A percentile compares a stretch with the other conserved stretches of the same genome.
Conservation (phyloP, 2,329 filamentous ascomycete species). For the Hypoxylon sp. region DNA sequence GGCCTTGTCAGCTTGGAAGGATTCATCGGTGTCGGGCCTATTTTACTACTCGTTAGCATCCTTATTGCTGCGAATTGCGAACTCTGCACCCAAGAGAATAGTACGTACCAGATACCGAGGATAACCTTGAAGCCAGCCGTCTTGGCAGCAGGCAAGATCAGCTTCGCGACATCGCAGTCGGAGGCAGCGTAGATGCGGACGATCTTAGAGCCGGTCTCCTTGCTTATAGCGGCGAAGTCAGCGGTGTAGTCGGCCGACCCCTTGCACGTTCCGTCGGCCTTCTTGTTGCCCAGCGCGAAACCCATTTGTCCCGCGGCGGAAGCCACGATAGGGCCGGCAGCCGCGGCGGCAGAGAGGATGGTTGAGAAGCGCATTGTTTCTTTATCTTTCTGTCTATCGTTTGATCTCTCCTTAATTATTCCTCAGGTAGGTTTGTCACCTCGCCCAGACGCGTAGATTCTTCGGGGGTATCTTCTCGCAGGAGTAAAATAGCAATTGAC, state of each 20-base stretch:
- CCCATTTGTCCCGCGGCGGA: constrained; percentile 65
- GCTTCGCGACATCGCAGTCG: constrained; percentile 75
- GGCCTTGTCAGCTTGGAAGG: constrained; percentile 72
- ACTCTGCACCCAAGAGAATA: not conserved
- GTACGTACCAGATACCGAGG: constrained; percentile 73
- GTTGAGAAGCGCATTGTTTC: constrained; percentile 59
- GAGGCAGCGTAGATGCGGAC: constrained; percentile 77
- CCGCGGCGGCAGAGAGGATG: constrained; percentile 49
- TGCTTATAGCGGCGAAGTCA: constrained; percentile 74
- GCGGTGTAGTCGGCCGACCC: constrained; percentile 71
- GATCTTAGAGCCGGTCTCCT: constrained; percentile 64
- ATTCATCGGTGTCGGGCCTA: constrained; percentile 68
- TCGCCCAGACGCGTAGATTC: constrained; percentile 18
- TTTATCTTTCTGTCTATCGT: constrained; percentile 44
- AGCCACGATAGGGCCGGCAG: constrained; percentile 54
- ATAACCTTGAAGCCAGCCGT: constrained; percentile 75
- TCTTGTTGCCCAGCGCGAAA: constrained; percentile 77
- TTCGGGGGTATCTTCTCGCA: constrained; percentile 25
- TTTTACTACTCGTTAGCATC: constrained; percentile 10
- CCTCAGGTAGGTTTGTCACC: not conserved
- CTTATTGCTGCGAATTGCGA: not conserved
- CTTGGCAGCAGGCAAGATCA: constrained; percentile 76
- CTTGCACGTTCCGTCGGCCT: constrained; percentile 73
- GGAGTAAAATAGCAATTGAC: constrained; percentile 6
- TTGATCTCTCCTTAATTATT: constrained; percentile 8